A percentile compares a stretch with the other conserved stretches of the same genome.
Conservation (phyloP, 768 basidiomycete genomes). For the Russula dissimulans region DNA sequence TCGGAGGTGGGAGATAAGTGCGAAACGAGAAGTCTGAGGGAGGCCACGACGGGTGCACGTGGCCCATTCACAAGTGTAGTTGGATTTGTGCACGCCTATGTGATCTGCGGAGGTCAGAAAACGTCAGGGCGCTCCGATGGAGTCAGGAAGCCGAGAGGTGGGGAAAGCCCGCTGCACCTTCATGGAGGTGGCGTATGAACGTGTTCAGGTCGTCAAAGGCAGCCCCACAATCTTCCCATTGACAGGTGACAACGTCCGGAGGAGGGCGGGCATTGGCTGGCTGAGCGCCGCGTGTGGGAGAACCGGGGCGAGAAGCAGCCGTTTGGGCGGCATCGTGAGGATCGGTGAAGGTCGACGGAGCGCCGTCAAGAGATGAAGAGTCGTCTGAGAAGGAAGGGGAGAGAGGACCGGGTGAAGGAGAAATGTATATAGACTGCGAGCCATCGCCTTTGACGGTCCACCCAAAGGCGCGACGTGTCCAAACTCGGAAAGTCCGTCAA, state of each 20-base stretch:
- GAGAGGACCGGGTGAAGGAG: constrained; percentile 32
- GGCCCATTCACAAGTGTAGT: constrained; percentile 85
- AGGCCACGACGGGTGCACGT: constrained; percentile 73
- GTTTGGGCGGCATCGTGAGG: constrained; percentile 23
- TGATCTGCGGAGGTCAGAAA: constrained; percentile 42
- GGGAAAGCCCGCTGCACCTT: constrained; percentile 40
- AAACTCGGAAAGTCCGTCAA: background rate
- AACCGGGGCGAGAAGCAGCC: constrained; percentile 30
- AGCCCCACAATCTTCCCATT: constrained; percentile 73
- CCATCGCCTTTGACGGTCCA: constrained; percentile 13
- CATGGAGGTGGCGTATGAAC: constrained; percentile 76
- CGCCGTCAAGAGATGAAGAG: constrained; percentile 20
- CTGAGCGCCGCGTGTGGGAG: constrained; percentile 27
- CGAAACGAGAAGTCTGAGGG: constrained; percentile 81
- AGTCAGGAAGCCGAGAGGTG: background rate
- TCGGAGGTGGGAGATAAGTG: constrained; percentile 82
- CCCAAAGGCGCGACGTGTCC: background rate
- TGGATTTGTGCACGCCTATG: constrained; percentile 75
- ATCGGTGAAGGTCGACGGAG: constrained; percentile 11
- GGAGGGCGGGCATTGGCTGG: constrained; percentile 19
- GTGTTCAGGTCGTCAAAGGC: constrained; percentile 66
- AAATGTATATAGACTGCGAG: constrained; percentile 30
- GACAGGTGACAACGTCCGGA: constrained; percentile 60
- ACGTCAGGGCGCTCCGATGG: constrained; percentile 14
- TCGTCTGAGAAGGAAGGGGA: constrained; percentile 32